These are phyloP conservation scores for Curvularia verruculosa DNA, from an alignment of 2,329 filamentous ascomycete genomes.

Conservation along the genomic window DNA sequence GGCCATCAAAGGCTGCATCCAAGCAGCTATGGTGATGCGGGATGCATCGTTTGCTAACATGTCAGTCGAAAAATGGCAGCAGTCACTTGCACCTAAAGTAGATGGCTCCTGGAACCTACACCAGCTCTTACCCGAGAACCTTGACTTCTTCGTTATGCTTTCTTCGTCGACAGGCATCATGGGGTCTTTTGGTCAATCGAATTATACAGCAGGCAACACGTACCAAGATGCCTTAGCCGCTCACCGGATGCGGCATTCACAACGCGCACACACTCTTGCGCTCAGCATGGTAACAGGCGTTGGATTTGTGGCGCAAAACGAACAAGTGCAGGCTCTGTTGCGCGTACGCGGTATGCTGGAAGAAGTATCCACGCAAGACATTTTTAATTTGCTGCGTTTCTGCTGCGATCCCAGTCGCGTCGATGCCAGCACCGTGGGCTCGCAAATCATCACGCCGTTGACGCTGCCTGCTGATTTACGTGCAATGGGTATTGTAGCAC, in stretches of 20 bases:
- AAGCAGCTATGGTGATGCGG: constrained; percentile 29
- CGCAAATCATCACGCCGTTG: constrained; percentile 29
- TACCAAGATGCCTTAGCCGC: constrained; percentile 34
- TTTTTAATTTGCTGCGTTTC: constrained; percentile 27
- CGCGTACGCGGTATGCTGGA: constrained; percentile 16
- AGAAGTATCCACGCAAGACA: constrained; percentile 24
- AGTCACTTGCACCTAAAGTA: constrained; percentile 37
- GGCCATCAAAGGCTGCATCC: constrained; percentile 31
- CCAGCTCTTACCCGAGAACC: constrained; percentile 12
- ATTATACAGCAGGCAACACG: constrained; percentile 35
- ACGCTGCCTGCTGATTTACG: constrained; percentile 24
- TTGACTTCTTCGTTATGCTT: constrained; percentile 38
- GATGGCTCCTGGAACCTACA: constrained; percentile 43
- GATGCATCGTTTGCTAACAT: constrained; percentile 31
- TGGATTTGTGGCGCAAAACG: constrained; percentile 24
- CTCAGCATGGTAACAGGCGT: constrained; percentile 24
- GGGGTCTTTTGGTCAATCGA: constrained; percentile 29
- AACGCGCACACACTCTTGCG: constrained; percentile 25
- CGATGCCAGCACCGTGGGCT: constrained; percentile 1
- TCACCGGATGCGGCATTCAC: constrained; percentile 24
- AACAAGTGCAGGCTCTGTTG: constrained; percentile 18
- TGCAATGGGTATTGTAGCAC: constrained; percentile 21
- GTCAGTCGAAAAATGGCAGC: constrained; percentile 20
- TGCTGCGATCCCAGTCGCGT: constrained; percentile 22
- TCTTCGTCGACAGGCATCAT: constrained; percentile 29